Evolutionary conservation across 805 yeast genomes (phyloP), one percentile per base, ranked within the genome.

Genomic region (Clavispora phyllophila): DNA sequence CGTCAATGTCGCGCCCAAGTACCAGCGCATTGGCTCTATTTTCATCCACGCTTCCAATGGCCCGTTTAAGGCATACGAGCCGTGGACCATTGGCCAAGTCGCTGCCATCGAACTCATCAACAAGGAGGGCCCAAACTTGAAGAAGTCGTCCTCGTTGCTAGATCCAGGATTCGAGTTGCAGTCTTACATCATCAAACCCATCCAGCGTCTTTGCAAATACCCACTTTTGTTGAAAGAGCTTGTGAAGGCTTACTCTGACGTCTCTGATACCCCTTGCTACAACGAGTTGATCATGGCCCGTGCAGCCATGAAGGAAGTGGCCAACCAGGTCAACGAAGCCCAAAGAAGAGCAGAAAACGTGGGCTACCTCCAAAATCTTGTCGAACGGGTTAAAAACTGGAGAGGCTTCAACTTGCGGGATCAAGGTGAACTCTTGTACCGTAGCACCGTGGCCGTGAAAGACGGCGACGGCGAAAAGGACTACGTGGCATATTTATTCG

Each of bases 191-290:
- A 79, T 93, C 53, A 93, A 91, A 61, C 99, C 99, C 0, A 87
- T 93, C 29, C 99, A 93, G 68, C 77, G 99, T 49, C 74, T 93
- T n/a, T 87, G 96, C 72, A 87, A 90, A 61, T 93, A 93, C 62
- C 99, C 98, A 2, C 66, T 93, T 40, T 70, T 93, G 38, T 65
- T 93, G 40, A 80, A 77, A 54, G 93, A 87, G 57, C 70, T 93
- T 41, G 61, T 87, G 39, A 88, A 87, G 58, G 60, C 72, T 39
- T 77, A 88, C 9, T 44, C 58, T 2, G 60, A 65, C 9, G 52
- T 61, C 46, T 28, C 45, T 9, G 52, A 50, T 34, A 46, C 55
- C 13, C 38, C 50, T 2, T 43, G 44, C 42, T 80, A 78, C 54
- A 77, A 74, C 46, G 98, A 91, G 60, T 68, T 91, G 24, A 68